These are phyloP conservation scores for Pulveroboletus sp. DNA, from an alignment of 768 basidiomycete genomes.

Conservation along the genomic window DNA sequence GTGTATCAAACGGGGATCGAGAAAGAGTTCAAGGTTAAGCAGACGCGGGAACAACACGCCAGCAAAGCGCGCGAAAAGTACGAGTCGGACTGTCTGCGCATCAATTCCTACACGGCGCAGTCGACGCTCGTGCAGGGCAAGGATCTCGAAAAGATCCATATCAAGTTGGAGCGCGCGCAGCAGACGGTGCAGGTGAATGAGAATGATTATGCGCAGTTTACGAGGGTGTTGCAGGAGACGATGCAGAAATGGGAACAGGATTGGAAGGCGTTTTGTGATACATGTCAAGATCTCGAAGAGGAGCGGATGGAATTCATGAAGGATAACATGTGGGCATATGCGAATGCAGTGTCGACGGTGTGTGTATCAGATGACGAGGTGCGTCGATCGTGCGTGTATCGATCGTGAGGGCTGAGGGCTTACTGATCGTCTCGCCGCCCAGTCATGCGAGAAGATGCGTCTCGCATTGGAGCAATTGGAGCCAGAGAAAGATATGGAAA, in stretches of 20 bases:
- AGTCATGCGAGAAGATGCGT: slow-evolving; percentile 92
- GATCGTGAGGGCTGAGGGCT: neutral
- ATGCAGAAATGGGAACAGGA: slow-evolving; percentile 83
- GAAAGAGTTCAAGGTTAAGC: slow-evolving; percentile 87
- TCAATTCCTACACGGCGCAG: slow-evolving; percentile 93
- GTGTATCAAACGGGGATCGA: slow-evolving; percentile 72
- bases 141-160: slow-evolving; percentile 84
- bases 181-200: slow-evolving; percentile 90
- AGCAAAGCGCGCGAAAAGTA: slow-evolving; percentile 90
- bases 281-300: slow-evolving; percentile 93
- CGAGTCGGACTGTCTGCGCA: slow-evolving; percentile 85
- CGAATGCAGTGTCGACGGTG: slow-evolving; percentile 92
- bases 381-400: slow-evolving; percentile 23
- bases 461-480: slow-evolving; percentile 86
- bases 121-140: slow-evolving; percentile 87
- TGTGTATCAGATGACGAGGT: slow-evolving; percentile 97
- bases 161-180: slow-evolving; percentile 84
- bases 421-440: neutral
- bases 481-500: slow-evolving; percentile 80
- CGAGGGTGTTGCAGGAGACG: slow-evolving; percentile 73
- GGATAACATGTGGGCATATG: slow-evolving; percentile 93
- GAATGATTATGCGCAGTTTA: slow-evolving; percentile 86
- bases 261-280: slow-evolving; percentile 94
- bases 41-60: slow-evolving; percentile 81
- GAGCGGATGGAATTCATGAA: slow-evolving; percentile 93